A percentile compares a stretch with the other conserved stretches of the same genome.
These are phyloP conservation scores for Glebionis coronaria DNA, from an alignment of 129 eudicot species.

Conservation along the genomic window DNA sequence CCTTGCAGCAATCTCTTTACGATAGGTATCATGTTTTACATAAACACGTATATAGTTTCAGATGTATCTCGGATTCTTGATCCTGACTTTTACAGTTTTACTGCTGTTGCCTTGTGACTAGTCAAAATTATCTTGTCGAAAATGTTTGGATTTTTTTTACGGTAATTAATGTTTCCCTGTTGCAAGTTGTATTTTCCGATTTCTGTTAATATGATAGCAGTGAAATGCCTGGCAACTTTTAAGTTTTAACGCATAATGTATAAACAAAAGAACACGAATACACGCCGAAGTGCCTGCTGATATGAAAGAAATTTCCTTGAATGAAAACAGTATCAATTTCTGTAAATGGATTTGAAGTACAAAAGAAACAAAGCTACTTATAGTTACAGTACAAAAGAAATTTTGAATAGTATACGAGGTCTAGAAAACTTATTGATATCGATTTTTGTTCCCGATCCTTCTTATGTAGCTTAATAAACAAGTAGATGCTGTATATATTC, in stretches of 20 bases:
- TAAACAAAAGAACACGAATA: not conserved
- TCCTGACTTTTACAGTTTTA: constrained; percentile 13
- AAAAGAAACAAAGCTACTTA: constrained; percentile 6
- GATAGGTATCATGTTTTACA: constrained; percentile 1
- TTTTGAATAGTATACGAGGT: constrained; percentile 10
- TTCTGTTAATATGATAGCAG: too few relatives aligned
- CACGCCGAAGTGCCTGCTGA: not conserved
- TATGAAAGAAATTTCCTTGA: not conserved
- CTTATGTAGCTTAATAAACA: constrained; percentile 15
- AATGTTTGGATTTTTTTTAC: constrained; percentile 1
- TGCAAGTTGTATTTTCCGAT: too few relatives aligned
- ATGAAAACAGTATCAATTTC: not conserved
- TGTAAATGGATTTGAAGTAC: constrained; percentile 8
- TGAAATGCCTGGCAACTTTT: too few relatives aligned
- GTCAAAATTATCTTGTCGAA: constrained; percentile 19
- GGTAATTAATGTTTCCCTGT: constrained; percentile 11
- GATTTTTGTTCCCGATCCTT: constrained; percentile 20
- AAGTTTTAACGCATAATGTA: not conserved
- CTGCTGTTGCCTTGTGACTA: constrained; percentile 12
- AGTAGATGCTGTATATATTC: constrained; percentile 1
- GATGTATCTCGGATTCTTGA: constrained; percentile 16
- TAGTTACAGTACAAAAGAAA: constrained; percentile 19
- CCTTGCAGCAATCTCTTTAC: constrained; percentile 9
- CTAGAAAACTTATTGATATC: constrained; percentile 10
- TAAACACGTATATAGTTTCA: constrained; percentile 15